These are phyloP conservation scores for Didymellaceae sp. DNA, from an alignment of 2,329 filamentous ascomycete species.

Conservation along the genomic window DNA sequence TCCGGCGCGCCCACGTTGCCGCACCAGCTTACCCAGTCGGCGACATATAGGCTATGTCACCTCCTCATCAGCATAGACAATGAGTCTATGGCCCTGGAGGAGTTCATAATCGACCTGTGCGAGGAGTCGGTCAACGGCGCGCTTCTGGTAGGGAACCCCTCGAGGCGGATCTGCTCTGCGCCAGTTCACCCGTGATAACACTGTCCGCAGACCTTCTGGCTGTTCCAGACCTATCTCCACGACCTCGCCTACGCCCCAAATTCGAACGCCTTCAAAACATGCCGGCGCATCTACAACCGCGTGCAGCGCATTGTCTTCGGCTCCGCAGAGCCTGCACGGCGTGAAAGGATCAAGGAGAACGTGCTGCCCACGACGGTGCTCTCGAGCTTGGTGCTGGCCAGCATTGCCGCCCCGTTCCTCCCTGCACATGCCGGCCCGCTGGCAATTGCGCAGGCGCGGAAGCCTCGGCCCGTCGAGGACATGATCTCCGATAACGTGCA, in stretches of 20 bases:
- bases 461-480: slow-evolving; percentile 69
- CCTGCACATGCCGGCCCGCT: slow-evolving; percentile 81
- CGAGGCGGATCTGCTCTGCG: not conserved
- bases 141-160: slow-evolving; percentile 67
- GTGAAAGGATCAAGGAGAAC: slow-evolving; percentile 83
- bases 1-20: slow-evolving; percentile 13
- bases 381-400: slow-evolving; percentile 79
- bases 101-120: slow-evolving; percentile 84
- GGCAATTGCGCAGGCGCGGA: slow-evolving; percentile 80
- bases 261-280: slow-evolving; percentile 80
- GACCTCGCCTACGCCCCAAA: slow-evolving; percentile 78
- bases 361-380: slow-evolving; percentile 80
- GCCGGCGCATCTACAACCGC: slow-evolving; percentile 84
- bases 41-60: slow-evolving; percentile 68
- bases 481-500: slow-evolving; percentile 65
- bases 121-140: slow-evolving; percentile 87
- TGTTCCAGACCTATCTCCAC: slow-evolving; percentile 86
- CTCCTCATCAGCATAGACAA: slow-evolving; percentile 87
- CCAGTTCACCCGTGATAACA: slow-evolving; percentile 3
- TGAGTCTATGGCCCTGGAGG: slow-evolving; percentile 89
- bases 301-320: slow-evolving; percentile 89
- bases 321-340: slow-evolving; percentile 69
- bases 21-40: slow-evolving; percentile 49
- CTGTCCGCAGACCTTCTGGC: slow-evolving; percentile 78
- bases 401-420: slow-evolving; percentile 75